Percentiles rank a stretch among this genome's conserved stretches.
These are phyloP conservation scores for Plectosphaerella sp. DNA, from an alignment of 2,329 filamentous ascomycete species.

Conservation along the genomic window DNA sequence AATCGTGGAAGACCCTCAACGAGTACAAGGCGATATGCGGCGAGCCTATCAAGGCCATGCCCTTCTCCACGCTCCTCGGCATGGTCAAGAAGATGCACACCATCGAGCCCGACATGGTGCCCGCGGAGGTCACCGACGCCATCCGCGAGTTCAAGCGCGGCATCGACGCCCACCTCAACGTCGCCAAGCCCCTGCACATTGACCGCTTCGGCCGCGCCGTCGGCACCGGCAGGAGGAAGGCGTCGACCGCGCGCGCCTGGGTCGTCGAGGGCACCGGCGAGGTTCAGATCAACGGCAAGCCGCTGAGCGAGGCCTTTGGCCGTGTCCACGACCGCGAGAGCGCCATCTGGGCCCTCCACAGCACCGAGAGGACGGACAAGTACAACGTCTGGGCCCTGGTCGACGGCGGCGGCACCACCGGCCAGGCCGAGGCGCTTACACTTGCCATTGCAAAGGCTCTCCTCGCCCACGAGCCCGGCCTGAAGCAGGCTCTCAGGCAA, in stretches of 20 bases:
- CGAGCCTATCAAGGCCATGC: constrained; percentile 69
- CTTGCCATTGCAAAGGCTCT: constrained; percentile 85
- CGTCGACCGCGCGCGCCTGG: constrained; percentile 77
- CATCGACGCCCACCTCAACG: constrained; percentile 65
- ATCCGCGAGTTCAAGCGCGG: constrained; percentile 70
- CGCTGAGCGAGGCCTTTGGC: constrained; percentile 75
- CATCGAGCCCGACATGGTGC: constrained; percentile 76
- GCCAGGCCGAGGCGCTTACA: constrained; percentile 92
- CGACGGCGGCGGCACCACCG: constrained; percentile 83
- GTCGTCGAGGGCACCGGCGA: constrained; percentile 92
- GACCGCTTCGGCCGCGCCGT: constrained; percentile 75
- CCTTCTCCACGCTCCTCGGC: constrained; percentile 72
- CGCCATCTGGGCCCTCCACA: constrained; percentile 84
- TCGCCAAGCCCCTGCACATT: constrained; percentile 58
- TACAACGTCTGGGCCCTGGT: constrained; percentile 93
- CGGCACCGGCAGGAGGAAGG: constrained; percentile 82
- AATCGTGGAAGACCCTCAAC: constrained; percentile 75
- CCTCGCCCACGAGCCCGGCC: constrained; percentile 82
- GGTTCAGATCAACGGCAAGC: constrained; percentile 84
- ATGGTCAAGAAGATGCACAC: constrained; percentile 77
- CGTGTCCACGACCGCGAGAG: constrained; percentile 92
- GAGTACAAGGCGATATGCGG: constrained; percentile 70
- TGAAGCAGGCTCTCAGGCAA: constrained; percentile 83
- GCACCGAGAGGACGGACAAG: constrained; percentile 81
- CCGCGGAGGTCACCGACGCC: constrained; percentile 60